Conservation (phyloP, 2,329 filamentous ascomycete species). For the Xenoacremonium recifei region DNA sequence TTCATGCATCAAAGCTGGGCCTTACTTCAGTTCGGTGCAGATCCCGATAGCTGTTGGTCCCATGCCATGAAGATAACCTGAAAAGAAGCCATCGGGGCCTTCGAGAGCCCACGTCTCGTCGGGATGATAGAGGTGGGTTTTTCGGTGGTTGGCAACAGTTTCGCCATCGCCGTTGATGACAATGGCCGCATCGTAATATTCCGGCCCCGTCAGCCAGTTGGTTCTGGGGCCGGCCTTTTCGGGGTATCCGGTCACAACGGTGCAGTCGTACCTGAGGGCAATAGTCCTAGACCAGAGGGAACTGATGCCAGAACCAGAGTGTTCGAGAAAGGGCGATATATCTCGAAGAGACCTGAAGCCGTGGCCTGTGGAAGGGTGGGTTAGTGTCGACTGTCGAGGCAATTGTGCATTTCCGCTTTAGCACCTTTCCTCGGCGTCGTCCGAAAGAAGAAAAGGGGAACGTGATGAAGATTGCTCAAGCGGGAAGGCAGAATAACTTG, state of each 20-base stretch:
- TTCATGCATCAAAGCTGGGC: no score
- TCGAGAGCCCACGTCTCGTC: slow-evolving; percentile 63
- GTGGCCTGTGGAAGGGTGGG: slow-evolving; percentile 55
- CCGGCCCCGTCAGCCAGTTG: slow-evolving; percentile 49
- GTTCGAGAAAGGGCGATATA: slow-evolving; percentile 69
- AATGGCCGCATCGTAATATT: slow-evolving; percentile 56
- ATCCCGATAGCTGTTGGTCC: slow-evolving; percentile 58
- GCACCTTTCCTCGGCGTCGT: no score
- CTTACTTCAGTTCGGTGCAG: slow-evolving; percentile 62
- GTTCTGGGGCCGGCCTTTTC: slow-evolving; percentile 58
- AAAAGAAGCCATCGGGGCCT: slow-evolving; percentile 49
- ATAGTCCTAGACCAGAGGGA: slow-evolving; percentile 69
- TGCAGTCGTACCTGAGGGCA: slow-evolving; percentile 65
- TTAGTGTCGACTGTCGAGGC: no score
- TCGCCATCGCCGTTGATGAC: slow-evolving; percentile 59
- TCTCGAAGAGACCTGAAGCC: slow-evolving; percentile 70
- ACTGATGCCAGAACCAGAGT: slow-evolving; percentile 61
- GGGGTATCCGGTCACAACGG: slow-evolving; percentile 72
- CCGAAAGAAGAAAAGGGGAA: no score
- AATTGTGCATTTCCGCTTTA: no score
- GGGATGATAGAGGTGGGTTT: slow-evolving; percentile 56
- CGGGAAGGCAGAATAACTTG: no score
- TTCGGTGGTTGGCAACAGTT: slow-evolving; percentile 59
- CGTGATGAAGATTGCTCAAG: no score
- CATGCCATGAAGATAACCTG: slow-evolving; percentile 42